A percentile compares a stretch with the other conserved stretches of the same genome.
These are phyloP conservation scores for Hypoxylon crocopeplum DNA, from an alignment of 495 filamentous ascomycete species.

Conservation along the genomic window DNA sequence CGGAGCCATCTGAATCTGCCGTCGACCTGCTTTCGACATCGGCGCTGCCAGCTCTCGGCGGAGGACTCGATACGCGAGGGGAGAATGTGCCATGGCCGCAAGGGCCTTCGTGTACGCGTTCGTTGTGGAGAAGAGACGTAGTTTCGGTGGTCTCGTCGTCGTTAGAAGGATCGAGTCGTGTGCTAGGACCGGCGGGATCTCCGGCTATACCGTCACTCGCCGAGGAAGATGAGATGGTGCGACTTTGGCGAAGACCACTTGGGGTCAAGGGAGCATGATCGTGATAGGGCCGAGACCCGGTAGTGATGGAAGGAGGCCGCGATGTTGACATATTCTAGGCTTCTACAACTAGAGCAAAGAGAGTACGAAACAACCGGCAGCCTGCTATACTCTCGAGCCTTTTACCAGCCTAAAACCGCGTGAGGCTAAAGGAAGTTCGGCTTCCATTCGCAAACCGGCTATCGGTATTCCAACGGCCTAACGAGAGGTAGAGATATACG, in stretches of 20 bases:
- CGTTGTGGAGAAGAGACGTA: slow-evolving; percentile 51
- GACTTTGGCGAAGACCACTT: slow-evolving; percentile 54
- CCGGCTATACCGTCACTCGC: slow-evolving; percentile 29
- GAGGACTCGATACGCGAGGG: slow-evolving; percentile 61
- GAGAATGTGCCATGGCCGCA: slow-evolving; percentile 86
- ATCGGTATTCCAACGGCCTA: not conserved
- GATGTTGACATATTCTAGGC: slow-evolving; percentile 19
- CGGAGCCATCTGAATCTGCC: slow-evolving; percentile 31
- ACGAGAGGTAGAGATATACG: not conserved
- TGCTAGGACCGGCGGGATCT: slow-evolving; percentile 31
- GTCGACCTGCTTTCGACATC: slow-evolving; percentile 37
- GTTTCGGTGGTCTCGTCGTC: slow-evolving; percentile 51
- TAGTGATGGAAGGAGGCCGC: slow-evolving; percentile 17
- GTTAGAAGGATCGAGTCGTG: slow-evolving; percentile 9
- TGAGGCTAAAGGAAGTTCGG: not conserved
- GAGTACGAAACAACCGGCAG: not conserved
- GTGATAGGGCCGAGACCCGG: slow-evolving; percentile 28
- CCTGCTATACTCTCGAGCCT: not conserved
- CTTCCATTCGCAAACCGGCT: slow-evolving; percentile 10
- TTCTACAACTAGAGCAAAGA: not conserved
- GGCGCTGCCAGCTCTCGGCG: slow-evolving; percentile 50
- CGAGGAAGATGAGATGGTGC: slow-evolving; percentile 45
- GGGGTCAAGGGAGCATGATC: slow-evolving; percentile 49
- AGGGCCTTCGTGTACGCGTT: slow-evolving; percentile 53
- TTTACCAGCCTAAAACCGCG: not conserved